Conservation (phyloP, 345 rosid species). For the Arabis hirsuta region DNA sequence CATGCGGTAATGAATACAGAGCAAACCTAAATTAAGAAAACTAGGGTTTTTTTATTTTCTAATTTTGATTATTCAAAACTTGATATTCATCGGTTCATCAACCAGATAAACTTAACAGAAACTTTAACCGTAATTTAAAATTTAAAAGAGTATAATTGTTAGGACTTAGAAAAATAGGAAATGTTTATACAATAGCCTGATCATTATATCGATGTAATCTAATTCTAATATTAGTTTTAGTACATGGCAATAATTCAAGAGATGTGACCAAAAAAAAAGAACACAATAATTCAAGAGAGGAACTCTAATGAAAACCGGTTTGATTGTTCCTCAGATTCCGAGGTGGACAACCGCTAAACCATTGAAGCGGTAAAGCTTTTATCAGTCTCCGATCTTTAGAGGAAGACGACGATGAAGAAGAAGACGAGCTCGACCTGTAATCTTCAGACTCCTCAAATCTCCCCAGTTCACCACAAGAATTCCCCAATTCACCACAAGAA, state of each 20-base stretch:
- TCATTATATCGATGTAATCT: constrained; percentile 3
- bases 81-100: not conserved
- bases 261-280: too few species aligned
- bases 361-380: constrained; percentile 30
- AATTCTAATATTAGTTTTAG: constrained; percentile 9
- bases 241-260: constrained; percentile 1
- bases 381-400: constrained; percentile 36
- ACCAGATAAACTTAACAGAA: not conserved
- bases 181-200: constrained; percentile 14
- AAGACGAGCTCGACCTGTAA: constrained; percentile 49
- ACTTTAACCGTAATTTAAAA: not conserved
- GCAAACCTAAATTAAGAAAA: too few species aligned
- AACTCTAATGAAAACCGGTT: constrained; percentile 40
- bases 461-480: constrained; percentile 31
- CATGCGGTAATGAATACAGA: too few species aligned
- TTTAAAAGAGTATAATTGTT: too few species aligned
- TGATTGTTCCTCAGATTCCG: constrained; percentile 37
- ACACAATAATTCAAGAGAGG: constrained; percentile 9
- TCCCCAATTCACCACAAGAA: constrained; percentile 34
- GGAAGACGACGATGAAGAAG: constrained; percentile 45
- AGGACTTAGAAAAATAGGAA: too few species aligned
- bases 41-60: too few species aligned
- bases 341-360: constrained; percentile 44
- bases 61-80: too few species aligned
- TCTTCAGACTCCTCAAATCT: constrained; percentile 19